phyloP scores from a whole-genome alignment of 495 filamentous ascomycete genomes.

The Hypoxylon fragiforme region DNA sequence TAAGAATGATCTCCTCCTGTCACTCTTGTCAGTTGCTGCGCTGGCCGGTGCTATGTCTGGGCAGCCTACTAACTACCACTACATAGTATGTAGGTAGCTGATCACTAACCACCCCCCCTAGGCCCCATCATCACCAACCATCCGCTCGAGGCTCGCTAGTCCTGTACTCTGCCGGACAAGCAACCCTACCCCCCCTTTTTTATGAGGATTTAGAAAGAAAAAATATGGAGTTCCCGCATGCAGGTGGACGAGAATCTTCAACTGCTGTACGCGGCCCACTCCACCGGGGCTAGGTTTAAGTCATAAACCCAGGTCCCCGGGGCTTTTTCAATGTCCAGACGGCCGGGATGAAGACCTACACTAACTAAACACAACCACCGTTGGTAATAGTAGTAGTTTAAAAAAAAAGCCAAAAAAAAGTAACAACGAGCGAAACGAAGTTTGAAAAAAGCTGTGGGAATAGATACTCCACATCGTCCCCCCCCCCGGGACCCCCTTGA shows the following conservation, averaged over 20 bases:
- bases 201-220: too few relatives aligned
- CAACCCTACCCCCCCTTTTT: too few relatives aligned
- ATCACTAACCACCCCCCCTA: neutral
- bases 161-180: neutral
- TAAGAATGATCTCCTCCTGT: slow-evolving; percentile 25
- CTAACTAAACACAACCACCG: too few relatives aligned
- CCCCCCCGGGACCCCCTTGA: neutral
- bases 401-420: too few relatives aligned
- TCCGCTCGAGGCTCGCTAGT: neutral
- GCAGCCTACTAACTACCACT: too few relatives aligned
- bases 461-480: neutral
- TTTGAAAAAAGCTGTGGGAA: too few relatives aligned
- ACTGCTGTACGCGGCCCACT: slow-evolving; percentile 7
- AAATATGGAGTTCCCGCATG: neutral
- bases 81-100: too few relatives aligned
- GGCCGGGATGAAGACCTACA: neutral
- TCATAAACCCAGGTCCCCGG: neutral
- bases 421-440: neutral
- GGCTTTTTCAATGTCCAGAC: neutral
- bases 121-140: neutral
- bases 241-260: slow-evolving; percentile 3
- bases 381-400: too few relatives aligned
- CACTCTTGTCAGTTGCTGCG: slow-evolving; percentile 8
- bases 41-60: neutral
- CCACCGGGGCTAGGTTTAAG: slow-evolving; percentile 10